These are phyloP conservation scores for Lolium perenne DNA, from an alignment of 176 grass and related monocot genomes.

Conservation along the genomic window DNA sequence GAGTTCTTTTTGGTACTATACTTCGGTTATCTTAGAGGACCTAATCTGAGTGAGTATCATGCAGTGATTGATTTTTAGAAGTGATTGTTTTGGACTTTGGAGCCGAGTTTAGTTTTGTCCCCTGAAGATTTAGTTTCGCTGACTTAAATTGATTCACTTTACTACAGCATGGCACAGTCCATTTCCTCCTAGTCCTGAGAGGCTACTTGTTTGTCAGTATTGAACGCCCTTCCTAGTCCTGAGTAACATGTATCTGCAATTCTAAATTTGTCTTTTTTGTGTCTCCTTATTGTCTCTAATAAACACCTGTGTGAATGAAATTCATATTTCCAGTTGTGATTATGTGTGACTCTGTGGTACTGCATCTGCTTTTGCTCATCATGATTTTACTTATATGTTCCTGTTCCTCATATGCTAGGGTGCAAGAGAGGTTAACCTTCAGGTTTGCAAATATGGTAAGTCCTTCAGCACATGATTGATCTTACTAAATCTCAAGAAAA, in stretches of 20 bases:
- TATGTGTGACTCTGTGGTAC: neutral
- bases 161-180: neutral
- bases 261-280: neutral
- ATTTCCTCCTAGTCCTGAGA: neutral
- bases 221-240: neutral
- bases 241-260: constrained; percentile 4
- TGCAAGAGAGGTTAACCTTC: constrained; percentile 33
- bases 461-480: constrained; percentile 13
- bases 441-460: constrained; percentile 48
- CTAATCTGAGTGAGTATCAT: neutral
- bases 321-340: neutral
- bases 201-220: neutral
- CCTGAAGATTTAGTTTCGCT: neutral
- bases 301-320: neutral
- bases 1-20: neutral
- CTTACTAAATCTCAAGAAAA: neutral
- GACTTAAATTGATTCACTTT: neutral
- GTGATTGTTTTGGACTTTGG: neutral
- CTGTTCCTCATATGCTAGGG: constrained; percentile 39
- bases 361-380: neutral
- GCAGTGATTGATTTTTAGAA: neutral
- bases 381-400: neutral
- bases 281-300: neutral
- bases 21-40: neutral
- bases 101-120: neutral